A percentile compares a stretch with the other conserved stretches of the same genome.
These are phyloP conservation scores for Ormosia semicastrata DNA, from an alignment of 306 rosid species.

Conservation along the genomic window DNA sequence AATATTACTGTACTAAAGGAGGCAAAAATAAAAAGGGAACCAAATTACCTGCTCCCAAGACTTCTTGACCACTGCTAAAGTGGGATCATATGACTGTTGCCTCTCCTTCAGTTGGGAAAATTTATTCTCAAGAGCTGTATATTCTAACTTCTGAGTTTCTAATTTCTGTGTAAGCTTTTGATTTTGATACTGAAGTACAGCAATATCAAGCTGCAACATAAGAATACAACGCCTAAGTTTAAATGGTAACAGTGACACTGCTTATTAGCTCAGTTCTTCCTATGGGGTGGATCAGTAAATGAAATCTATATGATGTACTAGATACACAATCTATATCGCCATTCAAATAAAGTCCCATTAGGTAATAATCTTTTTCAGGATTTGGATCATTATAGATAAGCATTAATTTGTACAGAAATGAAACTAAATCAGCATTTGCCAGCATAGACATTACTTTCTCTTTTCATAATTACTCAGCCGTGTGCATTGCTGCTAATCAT, in stretches of 20 bases:
- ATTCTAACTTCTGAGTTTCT: conserved; percentile 86
- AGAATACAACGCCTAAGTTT: conserved; percentile 29
- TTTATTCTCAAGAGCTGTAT: conserved; percentile 60
- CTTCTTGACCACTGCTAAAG: conserved; percentile 61
- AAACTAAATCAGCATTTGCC: conserved; percentile 5
- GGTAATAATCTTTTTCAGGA: background rate
- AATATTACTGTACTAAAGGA: conserved; percentile 1
- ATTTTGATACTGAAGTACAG: conserved; percentile 88
- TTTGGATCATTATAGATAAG: background rate
- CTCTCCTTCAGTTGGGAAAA: conserved; percentile 58
- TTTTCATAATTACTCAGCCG: conserved; percentile 8
- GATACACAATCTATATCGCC: background rate
- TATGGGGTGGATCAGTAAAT: conserved; percentile 6
- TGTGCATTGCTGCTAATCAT: conserved; percentile 2
- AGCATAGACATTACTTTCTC: background rate
- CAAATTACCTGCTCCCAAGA: conserved; percentile 72
- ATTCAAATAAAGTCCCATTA: background rate
- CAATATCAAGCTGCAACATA: conserved; percentile 70
- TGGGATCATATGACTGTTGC: conserved; percentile 67
- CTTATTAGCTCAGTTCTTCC: background rate
- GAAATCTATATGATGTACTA: background rate
- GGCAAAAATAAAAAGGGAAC: conserved; percentile 11
- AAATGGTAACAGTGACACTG: background rate
- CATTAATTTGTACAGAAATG: background rate
- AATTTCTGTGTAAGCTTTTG: conserved; percentile 87